Percentiles rank a stretch among this genome's conserved stretches.
These are phyloP conservation scores for Fusarium anguioides DNA, from an alignment of 2,329 filamentous ascomycete genomes.

Conservation along the genomic window DNA sequence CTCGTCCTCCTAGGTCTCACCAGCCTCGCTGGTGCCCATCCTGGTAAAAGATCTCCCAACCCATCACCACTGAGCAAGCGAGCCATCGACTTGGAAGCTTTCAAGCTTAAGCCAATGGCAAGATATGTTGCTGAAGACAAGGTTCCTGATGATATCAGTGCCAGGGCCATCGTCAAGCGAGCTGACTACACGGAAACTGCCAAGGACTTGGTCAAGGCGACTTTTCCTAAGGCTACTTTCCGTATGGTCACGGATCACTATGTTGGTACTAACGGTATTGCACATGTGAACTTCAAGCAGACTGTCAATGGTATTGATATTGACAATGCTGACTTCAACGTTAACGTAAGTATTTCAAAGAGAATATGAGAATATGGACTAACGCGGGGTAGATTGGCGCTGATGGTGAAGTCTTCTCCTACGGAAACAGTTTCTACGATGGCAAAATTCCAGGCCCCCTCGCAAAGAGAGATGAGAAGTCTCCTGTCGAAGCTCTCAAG, in stretches of 20 bases:
- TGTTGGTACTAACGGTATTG: slow-evolving; percentile 64
- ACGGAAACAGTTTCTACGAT: slow-evolving; percentile 61
- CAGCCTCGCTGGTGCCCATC: slow-evolving; percentile 50
- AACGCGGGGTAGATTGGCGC: slow-evolving; percentile 53
- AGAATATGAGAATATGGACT: not conserved
- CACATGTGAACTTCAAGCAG: slow-evolving; percentile 70
- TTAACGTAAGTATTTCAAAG: slow-evolving; percentile 60
- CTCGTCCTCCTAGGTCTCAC: slow-evolving; percentile 50
- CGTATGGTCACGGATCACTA: slow-evolving; percentile 65
- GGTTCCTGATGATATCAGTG: slow-evolving; percentile 38
- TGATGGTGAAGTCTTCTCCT: slow-evolving; percentile 68
- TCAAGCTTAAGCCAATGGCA: slow-evolving; percentile 47
- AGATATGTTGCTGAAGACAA: slow-evolving; percentile 44
- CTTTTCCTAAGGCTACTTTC: slow-evolving; percentile 55
- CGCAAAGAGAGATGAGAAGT: slow-evolving; percentile 54
- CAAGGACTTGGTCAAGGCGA: slow-evolving; percentile 55
- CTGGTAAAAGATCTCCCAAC: slow-evolving; percentile 43
- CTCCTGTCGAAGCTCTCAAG: slow-evolving; percentile 58
- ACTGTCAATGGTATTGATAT: slow-evolving; percentile 68
- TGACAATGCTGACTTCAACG: slow-evolving; percentile 70
- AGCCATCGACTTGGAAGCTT: slow-evolving; percentile 49
- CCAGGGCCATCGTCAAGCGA: slow-evolving; percentile 38
- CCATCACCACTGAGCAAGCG: slow-evolving; percentile 43
- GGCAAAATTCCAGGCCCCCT: slow-evolving; percentile 57
- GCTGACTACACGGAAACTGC: slow-evolving; percentile 58